Evolutionary conservation across 2,329 filamentous ascomycete species (phyloP), one percentile per base, ranked within the genome.

Genomic region (Colletotrichum shisoi): DNA sequence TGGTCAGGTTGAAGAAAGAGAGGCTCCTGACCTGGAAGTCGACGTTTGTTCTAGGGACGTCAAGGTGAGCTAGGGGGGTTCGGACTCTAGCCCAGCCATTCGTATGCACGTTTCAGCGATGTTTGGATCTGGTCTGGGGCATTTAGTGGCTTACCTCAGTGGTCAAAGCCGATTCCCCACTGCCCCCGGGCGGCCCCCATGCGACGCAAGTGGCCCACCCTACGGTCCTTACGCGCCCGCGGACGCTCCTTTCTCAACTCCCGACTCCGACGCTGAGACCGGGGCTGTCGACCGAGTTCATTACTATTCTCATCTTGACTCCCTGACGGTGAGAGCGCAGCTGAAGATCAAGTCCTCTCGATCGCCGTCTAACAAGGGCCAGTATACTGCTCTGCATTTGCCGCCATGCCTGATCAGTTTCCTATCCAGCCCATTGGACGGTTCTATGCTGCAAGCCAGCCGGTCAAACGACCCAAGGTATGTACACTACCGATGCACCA

Each of bases 381-480:
- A 27, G 13, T 4, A 34, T 4, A 21, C 53, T 53, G 3, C 53
- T 12, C 31, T 9, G 12, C 11, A 8, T 8, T 8, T 34, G 2
- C 7, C 24, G 12, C 40, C 39, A 65, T 70, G 70, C 49, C 70
- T 8, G 57, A 44, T 42, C 56, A 67, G 52, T 93, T 93, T 75
- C 77, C 87, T 27, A 86, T 93, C 68, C 86, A 91, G 71, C 91
- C 91, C n/a, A 79, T 91, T 61, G 81, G 84, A 64, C 87, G 89
- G 56, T 94, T 94, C 75, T 80, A 81, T 46, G 89, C 89, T 63
- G 82, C 83, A 56, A 90, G 87, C 74, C 87, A 91, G 68, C 84
- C 90, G 3, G 89, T 96, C 68, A 89, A 89, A 74, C 84, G 92
- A 71, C 92, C 92, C 21, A 92, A 86, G 81, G 91, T 91, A 52